These are phyloP conservation scores for Lasiodiplodia theobromae DNA, from an alignment of 2,329 filamentous ascomycete species.

Conservation along the genomic window DNA sequence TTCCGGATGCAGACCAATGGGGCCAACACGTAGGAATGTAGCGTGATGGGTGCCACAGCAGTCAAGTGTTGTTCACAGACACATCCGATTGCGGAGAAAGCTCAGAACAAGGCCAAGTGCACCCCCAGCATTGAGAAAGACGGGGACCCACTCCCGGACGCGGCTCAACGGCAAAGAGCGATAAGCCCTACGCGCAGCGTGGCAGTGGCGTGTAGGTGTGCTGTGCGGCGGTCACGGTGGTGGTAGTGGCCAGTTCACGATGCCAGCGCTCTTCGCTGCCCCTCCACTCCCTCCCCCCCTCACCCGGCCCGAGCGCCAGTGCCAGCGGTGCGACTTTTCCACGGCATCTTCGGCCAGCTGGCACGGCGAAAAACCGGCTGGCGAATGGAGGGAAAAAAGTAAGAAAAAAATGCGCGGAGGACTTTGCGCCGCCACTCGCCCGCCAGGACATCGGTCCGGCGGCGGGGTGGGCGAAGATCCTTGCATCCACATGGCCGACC, in stretches of 20 bases:
- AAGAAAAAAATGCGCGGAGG: constrained; percentile 5
- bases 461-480: constrained; percentile 2
- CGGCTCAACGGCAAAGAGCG: neutral
- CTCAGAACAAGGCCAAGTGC: neutral
- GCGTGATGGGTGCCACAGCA: constrained; percentile 6
- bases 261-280: neutral
- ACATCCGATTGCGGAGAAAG: constrained; percentile 19
- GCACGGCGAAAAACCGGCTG: neutral
- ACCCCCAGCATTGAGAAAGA: neutral
- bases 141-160: neutral
- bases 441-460: constrained; percentile 21
- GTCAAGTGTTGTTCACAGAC: neutral
- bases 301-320: constrained; percentile 2
- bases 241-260: neutral
- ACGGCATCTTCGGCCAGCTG: neutral
- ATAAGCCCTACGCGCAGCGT: neutral
- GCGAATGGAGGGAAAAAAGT: neutral
- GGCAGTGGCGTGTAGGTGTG: neutral
- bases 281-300: neutral
- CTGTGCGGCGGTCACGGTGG: constrained; percentile 3
- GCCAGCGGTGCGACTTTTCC: constrained; percentile 11
- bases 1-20: neutral
- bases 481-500: constrained; percentile 11
- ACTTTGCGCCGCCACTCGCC: constrained; percentile 13
- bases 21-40: neutral